phyloP scores from a whole-genome alignment of 352 stramenopile species.

The Thraustochytrium sp. region DNA sequence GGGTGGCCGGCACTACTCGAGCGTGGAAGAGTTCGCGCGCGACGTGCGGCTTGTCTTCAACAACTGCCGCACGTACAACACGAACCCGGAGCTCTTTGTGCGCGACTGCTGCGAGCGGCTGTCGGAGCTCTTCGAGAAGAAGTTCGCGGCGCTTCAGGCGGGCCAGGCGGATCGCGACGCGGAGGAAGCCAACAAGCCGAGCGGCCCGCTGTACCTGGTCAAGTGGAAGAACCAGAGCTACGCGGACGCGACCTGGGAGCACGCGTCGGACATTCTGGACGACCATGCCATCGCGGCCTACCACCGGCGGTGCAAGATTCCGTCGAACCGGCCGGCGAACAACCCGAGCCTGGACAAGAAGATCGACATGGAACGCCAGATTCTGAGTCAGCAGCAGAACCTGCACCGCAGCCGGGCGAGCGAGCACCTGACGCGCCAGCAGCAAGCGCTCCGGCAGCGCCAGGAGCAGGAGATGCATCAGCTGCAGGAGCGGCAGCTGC shows the following conservation, averaged over 20 bases:
- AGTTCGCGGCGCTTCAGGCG: neutral
- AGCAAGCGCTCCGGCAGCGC: slow-evolving; percentile 63
- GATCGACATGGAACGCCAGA: slow-evolving; percentile 48
- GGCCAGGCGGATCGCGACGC: neutral
- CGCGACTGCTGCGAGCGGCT: slow-evolving; percentile 35
- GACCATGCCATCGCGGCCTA: slow-evolving; percentile 71
- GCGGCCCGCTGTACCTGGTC: slow-evolving; percentile 82
- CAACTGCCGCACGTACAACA: slow-evolving; percentile 28
- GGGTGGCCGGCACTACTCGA: neutral
- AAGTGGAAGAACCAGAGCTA: slow-evolving; percentile 98
- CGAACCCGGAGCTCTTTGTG: slow-evolving; percentile 6
- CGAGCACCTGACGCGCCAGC: slow-evolving; percentile 50
- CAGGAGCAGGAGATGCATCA: slow-evolving; percentile 37
- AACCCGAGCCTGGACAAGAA: neutral
- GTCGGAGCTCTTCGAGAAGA: neutral
- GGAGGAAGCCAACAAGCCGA: neutral
- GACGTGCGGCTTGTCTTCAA: slow-evolving; percentile 23
- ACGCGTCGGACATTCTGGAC: slow-evolving; percentile 86
- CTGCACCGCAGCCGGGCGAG: slow-evolving; percentile 65
- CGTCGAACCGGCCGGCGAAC: neutral
- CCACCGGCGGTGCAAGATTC: slow-evolving; percentile 15
- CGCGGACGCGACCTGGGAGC: slow-evolving; percentile 96
- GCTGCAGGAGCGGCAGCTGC: neutral
- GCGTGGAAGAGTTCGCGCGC: neutral
- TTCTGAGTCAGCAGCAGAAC: slow-evolving; percentile 59